A percentile compares a stretch with the other conserved stretches of the same genome.
Conservation (phyloP, 768 basidiomycete species). For the Kondoa subrosea region DNA sequence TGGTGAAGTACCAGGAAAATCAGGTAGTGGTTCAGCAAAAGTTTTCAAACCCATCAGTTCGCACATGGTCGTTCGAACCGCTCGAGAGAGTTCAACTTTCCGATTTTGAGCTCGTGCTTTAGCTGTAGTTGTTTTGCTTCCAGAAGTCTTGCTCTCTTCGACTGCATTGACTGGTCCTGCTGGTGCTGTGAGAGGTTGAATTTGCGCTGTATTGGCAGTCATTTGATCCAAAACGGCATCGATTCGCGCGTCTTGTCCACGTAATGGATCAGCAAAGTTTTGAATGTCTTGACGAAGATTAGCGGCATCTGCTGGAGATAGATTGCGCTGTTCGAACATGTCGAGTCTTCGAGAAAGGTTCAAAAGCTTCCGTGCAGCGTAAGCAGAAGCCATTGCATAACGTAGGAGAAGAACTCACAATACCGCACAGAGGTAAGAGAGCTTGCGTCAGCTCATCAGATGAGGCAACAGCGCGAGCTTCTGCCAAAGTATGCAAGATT, state of each 20-base stretch:
- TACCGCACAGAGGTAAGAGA: neutral
- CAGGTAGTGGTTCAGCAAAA: slow-evolving; percentile 5
- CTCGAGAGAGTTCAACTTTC: slow-evolving; percentile 10
- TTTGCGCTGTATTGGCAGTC: too few relatives aligned
- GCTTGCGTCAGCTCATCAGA: neutral
- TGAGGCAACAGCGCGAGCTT: neutral
- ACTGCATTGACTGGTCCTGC: too few relatives aligned
- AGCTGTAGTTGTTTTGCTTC: neutral
- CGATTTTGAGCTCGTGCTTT: slow-evolving; percentile 8
- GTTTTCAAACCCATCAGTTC: slow-evolving; percentile 5
- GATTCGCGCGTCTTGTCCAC: neutral
- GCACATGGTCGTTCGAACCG: slow-evolving; percentile 15
- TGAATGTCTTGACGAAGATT: neutral
- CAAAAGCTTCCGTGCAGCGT: neutral
- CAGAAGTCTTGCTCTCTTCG: neutral
- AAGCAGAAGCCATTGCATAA: neutral
- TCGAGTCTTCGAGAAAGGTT: neutral
- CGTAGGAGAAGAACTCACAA: neutral
- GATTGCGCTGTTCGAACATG: neutral
- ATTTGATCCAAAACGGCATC: neutral
- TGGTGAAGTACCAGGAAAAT: neutral
- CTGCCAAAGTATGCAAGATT: neutral
- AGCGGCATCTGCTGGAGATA: neutral
- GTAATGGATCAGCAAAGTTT: neutral
- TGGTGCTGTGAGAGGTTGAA: too few relatives aligned